A percentile compares a stretch with the other conserved stretches of the same genome.
phyloP scores from a whole-genome alignment of 495 filamentous ascomycete species.

The Aspergillus affinis region DNA sequence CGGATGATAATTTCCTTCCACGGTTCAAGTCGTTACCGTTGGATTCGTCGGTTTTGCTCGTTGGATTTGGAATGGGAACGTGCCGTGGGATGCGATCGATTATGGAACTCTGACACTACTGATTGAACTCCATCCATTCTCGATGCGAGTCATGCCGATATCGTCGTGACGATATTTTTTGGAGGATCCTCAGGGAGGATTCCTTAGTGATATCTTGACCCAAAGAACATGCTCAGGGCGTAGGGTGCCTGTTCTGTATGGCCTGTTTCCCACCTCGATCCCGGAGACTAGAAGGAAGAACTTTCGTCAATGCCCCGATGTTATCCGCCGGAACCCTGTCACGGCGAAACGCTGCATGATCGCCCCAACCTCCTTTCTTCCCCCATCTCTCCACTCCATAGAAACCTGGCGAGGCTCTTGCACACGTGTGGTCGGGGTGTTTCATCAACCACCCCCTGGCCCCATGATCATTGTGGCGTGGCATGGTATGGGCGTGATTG shows the following conservation, averaged over 20 bases:
- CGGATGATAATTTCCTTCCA: neutral
- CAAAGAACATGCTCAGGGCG: neutral
- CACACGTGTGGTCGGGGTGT: slow-evolving; percentile 15
- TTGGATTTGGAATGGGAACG: neutral
- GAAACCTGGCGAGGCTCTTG: slow-evolving; percentile 1
- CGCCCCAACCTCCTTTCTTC: neutral
- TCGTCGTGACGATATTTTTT: neutral
- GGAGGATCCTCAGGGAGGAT: no score
- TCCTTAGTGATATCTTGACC: neutral
- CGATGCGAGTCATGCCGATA: neutral
- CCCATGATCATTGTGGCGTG: neutral
- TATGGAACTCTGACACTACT: neutral
- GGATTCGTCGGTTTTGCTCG: neutral
- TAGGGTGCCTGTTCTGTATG: neutral
- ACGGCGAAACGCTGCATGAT: slow-evolving; percentile 5
- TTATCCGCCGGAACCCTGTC: slow-evolving; percentile 1
- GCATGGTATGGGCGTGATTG: neutral
- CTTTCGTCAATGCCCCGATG: neutral
- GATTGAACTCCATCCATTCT: neutral
- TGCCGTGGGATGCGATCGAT: neutral
- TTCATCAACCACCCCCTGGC: neutral
- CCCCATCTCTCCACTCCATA: neutral
- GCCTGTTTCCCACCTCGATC: neutral
- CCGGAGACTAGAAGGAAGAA: neutral
- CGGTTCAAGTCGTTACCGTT: neutral